A percentile compares a stretch with the other conserved stretches of the same genome.
Evolutionary conservation across 2,329 filamentous ascomycete genomes (phyloP).

Genomic region (Plenodomus lindquistii): DNA sequence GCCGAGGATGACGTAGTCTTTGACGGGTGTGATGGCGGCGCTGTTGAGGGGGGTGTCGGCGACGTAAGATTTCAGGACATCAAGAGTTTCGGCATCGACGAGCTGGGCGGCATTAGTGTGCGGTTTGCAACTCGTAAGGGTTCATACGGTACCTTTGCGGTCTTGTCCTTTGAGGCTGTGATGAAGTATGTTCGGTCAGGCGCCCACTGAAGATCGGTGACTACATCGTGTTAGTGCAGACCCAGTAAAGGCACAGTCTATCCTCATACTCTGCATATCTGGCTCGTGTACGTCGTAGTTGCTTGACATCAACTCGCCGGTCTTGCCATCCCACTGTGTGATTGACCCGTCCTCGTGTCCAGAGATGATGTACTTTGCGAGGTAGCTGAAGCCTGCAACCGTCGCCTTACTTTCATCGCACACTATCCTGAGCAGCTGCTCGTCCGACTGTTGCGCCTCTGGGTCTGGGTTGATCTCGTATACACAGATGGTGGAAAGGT

Average conservation of each 20-base stretch:
- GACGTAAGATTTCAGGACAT: slow-evolving; percentile 88
- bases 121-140: not conserved
- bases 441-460: slow-evolving; percentile 80
- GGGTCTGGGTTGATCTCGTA: slow-evolving; percentile 85
- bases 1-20: slow-evolving; percentile 96
- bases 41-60: slow-evolving; percentile 96
- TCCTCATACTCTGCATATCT: slow-evolving; percentile 70
- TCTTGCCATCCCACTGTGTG: slow-evolving; percentile 89
- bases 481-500: slow-evolving; percentile 90
- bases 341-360: slow-evolving; percentile 96
- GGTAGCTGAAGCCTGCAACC: slow-evolving; percentile 93
- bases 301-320: slow-evolving; percentile 78
- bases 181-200: slow-evolving; percentile 96
- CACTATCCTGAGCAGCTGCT: slow-evolving; percentile 83
- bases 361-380: slow-evolving; percentile 94
- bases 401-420: slow-evolving; percentile 93
- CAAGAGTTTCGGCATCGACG: slow-evolving; percentile 81
- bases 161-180: slow-evolving; percentile 97
- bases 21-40: slow-evolving; percentile 89
- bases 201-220: slow-evolving; percentile 95
- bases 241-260: not conserved
- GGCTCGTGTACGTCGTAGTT: slow-evolving; percentile 84
- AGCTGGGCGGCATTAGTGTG: slow-evolving; percentile 56
- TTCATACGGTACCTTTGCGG: slow-evolving; percentile 71
- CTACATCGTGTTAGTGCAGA: slow-evolving; percentile 68